Evolutionary conservation across 2,329 filamentous ascomycete genomes (phyloP).

Genomic region (Samsoniella hepiali): DNA sequence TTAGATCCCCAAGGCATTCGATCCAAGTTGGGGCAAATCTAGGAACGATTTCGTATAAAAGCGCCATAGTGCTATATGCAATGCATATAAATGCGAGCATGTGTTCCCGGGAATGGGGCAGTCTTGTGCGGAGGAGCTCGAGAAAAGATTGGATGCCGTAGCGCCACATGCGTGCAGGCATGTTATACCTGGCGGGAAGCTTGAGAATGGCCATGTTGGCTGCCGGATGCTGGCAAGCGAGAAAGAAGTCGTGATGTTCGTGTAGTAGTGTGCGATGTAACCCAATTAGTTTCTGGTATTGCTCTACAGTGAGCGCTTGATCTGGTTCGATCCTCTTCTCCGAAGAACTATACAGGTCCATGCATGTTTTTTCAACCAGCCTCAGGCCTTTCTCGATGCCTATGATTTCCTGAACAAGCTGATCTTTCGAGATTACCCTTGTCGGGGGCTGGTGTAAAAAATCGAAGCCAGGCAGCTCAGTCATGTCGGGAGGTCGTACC

Average conservation of each 20-base stretch:
- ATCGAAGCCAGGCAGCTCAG: background rate
- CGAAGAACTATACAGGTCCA: constrained; percentile 71
- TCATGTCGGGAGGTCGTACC: constrained; percentile 1
- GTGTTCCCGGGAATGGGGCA: constrained; percentile 76
- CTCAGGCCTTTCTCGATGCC: constrained; percentile 79
- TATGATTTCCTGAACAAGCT: constrained; percentile 77
- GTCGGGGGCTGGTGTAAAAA: constrained; percentile 54
- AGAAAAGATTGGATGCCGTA: constrained; percentile 86
- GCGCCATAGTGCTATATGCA: constrained; percentile 87
- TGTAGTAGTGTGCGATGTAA: constrained; percentile 77
- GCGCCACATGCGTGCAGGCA: constrained; percentile 93
- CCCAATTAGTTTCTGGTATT: constrained; percentile 77
- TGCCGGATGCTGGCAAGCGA: constrained; percentile 82
- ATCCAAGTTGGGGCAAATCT: constrained; percentile 88
- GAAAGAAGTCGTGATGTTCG: constrained; percentile 82
- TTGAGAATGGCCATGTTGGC: constrained; percentile 64
- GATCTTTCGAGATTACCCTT: constrained; percentile 69
- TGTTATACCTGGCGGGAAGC: constrained; percentile 76
- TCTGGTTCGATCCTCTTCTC: constrained; percentile 43
- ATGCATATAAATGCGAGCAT: constrained; percentile 91
- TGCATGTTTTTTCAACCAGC: constrained; percentile 84
- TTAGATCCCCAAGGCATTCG: constrained; percentile 84
- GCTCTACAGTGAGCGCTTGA: constrained; percentile 55
- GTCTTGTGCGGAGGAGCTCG: constrained; percentile 68
- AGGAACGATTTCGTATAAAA: constrained; percentile 81